phyloP scores from a whole-genome alignment of 768 basidiomycete genomes.

The Collybiopsis luxurians region DNA sequence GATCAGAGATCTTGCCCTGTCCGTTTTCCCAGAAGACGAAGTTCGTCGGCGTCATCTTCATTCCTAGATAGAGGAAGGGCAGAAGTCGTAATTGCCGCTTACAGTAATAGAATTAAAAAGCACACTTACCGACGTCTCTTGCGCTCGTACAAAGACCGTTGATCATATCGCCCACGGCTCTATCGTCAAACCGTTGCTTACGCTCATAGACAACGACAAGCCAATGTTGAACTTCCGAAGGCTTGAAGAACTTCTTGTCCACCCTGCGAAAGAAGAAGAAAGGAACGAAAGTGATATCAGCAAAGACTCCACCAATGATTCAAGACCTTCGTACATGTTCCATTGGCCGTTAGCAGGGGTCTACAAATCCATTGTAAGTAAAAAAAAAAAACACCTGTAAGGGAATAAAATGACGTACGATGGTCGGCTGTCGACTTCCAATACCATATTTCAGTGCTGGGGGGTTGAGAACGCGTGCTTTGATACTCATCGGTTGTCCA shows the following conservation, averaged over 20 bases:
- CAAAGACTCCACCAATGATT: too few relatives aligned
- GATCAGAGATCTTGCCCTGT: conserved; percentile 51
- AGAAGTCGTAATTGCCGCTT: neutral
- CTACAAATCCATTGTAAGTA: conserved; percentile 29
- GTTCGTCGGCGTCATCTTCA: conserved; percentile 43
- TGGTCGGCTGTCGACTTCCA: conserved; percentile 51
- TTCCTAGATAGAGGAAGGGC: conserved; percentile 42
- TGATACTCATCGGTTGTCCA: conserved; percentile 50
- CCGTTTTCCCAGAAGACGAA: conserved; percentile 54
- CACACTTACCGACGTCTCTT: neutral
- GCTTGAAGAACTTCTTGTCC: conserved; percentile 66
- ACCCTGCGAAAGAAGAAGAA: conserved; percentile 59
- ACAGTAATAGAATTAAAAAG: neutral
- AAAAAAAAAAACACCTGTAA: conserved; percentile 6
- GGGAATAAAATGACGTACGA: conserved; percentile 38
- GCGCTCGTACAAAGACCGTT: conserved; percentile 50
- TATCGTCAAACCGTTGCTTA: conserved; percentile 47
- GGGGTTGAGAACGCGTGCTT: conserved; percentile 61
- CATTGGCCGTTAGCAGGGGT: conserved; percentile 65
- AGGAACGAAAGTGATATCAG: too few relatives aligned
- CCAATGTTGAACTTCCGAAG: conserved; percentile 55
- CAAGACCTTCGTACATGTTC: conserved; percentile 82
- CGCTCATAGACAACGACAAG: conserved; percentile 24
- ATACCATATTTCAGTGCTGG: conserved; percentile 67
- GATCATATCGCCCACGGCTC: conserved; percentile 53